A percentile compares a stretch with the other conserved stretches of the same genome.
Conservation (phyloP, 2,329 filamentous ascomycete genomes). For the Diplodia sapinea region DNA sequence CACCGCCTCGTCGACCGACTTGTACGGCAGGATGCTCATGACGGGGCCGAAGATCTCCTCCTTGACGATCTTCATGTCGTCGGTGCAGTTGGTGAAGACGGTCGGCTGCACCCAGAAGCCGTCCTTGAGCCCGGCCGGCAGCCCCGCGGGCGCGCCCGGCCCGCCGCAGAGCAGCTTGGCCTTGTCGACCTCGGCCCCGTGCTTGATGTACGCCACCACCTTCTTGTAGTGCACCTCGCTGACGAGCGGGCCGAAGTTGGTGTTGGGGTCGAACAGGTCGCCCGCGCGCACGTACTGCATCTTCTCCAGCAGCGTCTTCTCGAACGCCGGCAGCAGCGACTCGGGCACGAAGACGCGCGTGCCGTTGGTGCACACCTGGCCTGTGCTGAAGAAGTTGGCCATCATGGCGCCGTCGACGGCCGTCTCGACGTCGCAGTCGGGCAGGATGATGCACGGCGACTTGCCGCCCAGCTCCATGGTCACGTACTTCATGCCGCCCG, state of each 20-base stretch:
- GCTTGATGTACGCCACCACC: slow-evolving; percentile 75
- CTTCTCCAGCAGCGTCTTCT: slow-evolving; percentile 71
- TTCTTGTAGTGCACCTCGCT: slow-evolving; percentile 77
- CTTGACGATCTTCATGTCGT: slow-evolving; percentile 76
- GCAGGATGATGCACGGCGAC: slow-evolving; percentile 78
- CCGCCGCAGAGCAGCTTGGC: slow-evolving; percentile 79
- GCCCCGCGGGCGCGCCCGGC: slow-evolving; percentile 56
- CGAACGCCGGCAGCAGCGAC: slow-evolving; percentile 69
- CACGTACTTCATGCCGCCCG: slow-evolving; percentile 83
- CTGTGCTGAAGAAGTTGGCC: slow-evolving; percentile 90
- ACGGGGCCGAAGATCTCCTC: slow-evolving; percentile 93
- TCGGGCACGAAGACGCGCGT: slow-evolving; percentile 83
- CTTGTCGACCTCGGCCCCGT: slow-evolving; percentile 74
- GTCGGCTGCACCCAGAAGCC: slow-evolving; percentile 89
- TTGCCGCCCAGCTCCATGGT: slow-evolving; percentile 94
- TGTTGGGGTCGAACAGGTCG: slow-evolving; percentile 71
- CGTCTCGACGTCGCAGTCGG: slow-evolving; percentile 76
- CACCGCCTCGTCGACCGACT: slow-evolving; percentile 71
- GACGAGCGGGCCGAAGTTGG: slow-evolving; percentile 85
- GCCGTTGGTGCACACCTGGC: slow-evolving; percentile 92
- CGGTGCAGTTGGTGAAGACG: slow-evolving; percentile 83
- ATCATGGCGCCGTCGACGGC: slow-evolving; percentile 93
- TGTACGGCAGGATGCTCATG: slow-evolving; percentile 79
- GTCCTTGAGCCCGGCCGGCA: slow-evolving; percentile 55
- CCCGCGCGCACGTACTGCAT: slow-evolving; percentile 74